phyloP scores from a whole-genome alignment of 169 alveolate species.

The Babesia bigemina region DNA sequence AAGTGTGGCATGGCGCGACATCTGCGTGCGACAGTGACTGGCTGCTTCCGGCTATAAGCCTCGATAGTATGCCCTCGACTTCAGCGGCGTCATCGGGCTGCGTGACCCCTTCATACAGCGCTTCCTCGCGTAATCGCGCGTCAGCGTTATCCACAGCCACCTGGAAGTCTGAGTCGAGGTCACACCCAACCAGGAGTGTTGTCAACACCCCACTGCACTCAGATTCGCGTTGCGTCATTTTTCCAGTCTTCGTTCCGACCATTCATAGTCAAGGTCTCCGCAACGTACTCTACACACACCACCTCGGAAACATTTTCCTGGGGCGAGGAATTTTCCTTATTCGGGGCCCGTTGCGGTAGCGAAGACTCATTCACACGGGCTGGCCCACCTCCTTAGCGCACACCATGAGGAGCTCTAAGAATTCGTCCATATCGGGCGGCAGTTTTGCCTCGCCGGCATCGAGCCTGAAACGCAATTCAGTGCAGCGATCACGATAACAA shows the following conservation, averaged over 20 bases:
- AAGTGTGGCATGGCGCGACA: background rate
- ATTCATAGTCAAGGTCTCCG: no score
- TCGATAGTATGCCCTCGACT: no score
- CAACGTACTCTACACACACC: no score
- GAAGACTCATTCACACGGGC: background rate
- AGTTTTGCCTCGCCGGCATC: background rate
- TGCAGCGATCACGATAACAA: background rate
- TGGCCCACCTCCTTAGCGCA: constrained; percentile 35
- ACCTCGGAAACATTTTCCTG: no score
- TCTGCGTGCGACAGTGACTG: background rate
- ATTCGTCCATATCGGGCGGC: constrained; percentile 60
- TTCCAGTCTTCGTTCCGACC: no score
- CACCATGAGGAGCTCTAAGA: constrained; percentile 38
- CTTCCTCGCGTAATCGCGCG: background rate
- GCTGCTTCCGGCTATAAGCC: background rate
- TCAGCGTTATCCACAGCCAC: no score
- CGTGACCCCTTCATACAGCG: no score
- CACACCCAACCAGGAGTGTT: no score
- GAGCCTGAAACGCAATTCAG: background rate
- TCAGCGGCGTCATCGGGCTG: no score
- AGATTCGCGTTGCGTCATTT: no score
- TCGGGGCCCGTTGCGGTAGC: background rate
- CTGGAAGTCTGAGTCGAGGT: no score
- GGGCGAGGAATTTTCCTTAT: constrained; percentile 18
- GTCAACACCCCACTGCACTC: no score